Conservation (phyloP, 2,329 filamentous ascomycete genomes). For the Chrysosporium keratinophilum region DNA sequence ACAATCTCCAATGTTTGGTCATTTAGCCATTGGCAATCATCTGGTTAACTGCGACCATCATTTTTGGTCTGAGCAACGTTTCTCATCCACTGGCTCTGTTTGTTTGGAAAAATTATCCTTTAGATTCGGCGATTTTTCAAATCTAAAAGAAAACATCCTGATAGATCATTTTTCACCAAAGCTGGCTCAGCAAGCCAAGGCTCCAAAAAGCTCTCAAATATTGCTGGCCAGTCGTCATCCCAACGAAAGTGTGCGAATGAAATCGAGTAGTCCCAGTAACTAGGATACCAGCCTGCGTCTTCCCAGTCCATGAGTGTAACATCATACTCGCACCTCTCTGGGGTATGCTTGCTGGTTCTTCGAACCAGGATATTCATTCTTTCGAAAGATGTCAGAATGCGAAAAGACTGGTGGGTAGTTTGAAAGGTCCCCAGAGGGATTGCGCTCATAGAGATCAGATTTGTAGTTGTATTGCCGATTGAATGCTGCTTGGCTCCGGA, state of each 20-base stretch:
- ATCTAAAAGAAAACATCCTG: not conserved
- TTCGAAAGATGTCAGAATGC: constrained; percentile 20
- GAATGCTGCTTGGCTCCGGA: constrained; percentile 16
- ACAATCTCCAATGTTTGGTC: no score
- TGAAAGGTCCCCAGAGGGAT: constrained; percentile 16
- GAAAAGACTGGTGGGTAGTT: constrained; percentile 20
- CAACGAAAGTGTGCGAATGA: constrained; percentile 20
- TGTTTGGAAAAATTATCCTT: not conserved
- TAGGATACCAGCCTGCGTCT: constrained; percentile 23
- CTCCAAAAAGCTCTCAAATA: constrained; percentile 17
- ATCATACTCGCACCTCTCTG: constrained; percentile 8
- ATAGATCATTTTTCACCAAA: not conserved
- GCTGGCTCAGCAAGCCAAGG: not conserved
- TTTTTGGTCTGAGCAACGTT: no score
- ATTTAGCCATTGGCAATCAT: no score
- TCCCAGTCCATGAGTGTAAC: constrained; percentile 21
- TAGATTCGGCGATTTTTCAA: not conserved
- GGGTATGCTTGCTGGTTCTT: constrained; percentile 9
- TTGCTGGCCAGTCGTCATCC: constrained; percentile 22
- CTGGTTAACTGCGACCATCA: no score
- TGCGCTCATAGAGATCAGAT: constrained; percentile 17
- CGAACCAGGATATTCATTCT: constrained; percentile 19
- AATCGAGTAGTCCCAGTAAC: constrained; percentile 22
- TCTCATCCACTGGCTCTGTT: no score
- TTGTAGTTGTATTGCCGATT: constrained; percentile 15